phyloP scores from a whole-genome alignment of 1,284 basidiomycete species.

The Ceratobasidium theobromae region DNA sequence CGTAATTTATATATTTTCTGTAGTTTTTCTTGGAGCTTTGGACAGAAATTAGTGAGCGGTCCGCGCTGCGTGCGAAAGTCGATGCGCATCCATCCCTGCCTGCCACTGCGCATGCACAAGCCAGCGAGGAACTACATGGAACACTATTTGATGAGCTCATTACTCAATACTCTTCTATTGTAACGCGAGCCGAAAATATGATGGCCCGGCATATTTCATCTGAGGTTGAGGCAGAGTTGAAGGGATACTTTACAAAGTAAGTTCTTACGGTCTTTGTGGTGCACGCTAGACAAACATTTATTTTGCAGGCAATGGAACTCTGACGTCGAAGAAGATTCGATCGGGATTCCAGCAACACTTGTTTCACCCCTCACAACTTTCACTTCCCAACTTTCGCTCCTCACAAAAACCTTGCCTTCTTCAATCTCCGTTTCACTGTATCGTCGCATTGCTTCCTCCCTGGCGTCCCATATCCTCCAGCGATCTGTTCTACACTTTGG shows the following conservation, averaged over 20 bases:
- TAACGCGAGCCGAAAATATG: conserved; percentile 78
- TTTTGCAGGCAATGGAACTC: conserved; percentile 44
- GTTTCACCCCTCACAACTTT: conserved; percentile 70
- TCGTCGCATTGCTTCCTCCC: conserved; percentile 62
- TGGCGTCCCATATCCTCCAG: conserved; percentile 75
- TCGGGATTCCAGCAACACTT: conserved; percentile 63
- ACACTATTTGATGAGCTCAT: conserved; percentile 78
- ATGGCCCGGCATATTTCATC: conserved; percentile 74
- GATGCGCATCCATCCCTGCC: conserved; percentile 55
- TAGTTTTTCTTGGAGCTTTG: conserved; percentile 90
- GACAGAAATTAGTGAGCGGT: conserved; percentile 67
- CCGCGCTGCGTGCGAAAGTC: conserved; percentile 56
- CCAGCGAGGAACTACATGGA: conserved; percentile 49
- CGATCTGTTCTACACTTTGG: conserved; percentile 80
- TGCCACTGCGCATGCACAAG: conserved; percentile 43
- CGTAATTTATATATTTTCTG: neutral
- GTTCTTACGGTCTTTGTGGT: neutral
- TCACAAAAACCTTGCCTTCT: conserved; percentile 61
- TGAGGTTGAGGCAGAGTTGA: conserved; percentile 75
- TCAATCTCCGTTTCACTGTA: conserved; percentile 62
- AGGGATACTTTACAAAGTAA: conserved; percentile 61
- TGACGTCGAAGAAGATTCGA: conserved; percentile 43
- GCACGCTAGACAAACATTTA: neutral
- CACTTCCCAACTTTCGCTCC: conserved; percentile 67
- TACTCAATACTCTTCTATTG: conserved; percentile 62